Conservation (phyloP, 306 rosid species). For the Betula pendula region DNA sequence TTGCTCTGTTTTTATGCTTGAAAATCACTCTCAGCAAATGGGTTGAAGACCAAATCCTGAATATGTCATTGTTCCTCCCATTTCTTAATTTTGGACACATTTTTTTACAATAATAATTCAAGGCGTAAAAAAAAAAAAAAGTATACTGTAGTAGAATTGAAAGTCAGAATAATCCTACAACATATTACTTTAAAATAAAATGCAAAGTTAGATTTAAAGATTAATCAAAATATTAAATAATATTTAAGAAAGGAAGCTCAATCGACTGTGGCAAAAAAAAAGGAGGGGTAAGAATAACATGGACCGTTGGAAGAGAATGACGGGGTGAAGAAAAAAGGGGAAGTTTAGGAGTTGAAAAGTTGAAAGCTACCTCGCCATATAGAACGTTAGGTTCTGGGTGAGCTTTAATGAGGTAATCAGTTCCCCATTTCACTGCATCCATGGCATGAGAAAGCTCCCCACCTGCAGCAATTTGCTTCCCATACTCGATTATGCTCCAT, state of each 20-base stretch:
- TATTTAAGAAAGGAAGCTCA: too few relatives aligned
- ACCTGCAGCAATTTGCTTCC: constrained; percentile 67
- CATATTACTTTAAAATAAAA: too few relatives aligned
- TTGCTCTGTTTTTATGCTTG: neutral
- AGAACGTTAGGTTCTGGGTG: constrained; percentile 86
- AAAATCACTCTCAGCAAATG: neutral
- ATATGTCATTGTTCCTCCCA: neutral
- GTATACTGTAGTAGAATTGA: too few relatives aligned
- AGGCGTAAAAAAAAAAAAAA: too few relatives aligned
- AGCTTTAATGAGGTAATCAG: constrained; percentile 91
- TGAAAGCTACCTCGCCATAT: constrained; percentile 74
- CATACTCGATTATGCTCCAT: constrained; percentile 91
- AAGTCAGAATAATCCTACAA: too few relatives aligned
- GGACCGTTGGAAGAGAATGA: neutral
- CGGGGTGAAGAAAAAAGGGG: neutral
- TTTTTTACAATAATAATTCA: too few relatives aligned
- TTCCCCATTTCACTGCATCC: constrained; percentile 95
- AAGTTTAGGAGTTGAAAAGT: neutral
- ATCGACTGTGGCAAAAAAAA: too few relatives aligned
- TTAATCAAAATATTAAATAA: too few relatives aligned
- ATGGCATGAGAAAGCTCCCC: constrained; percentile 90
- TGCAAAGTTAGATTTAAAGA: too few relatives aligned
- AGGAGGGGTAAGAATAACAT: constrained; percentile 14
- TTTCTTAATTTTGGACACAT: too few relatives aligned
- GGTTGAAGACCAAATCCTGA: neutral